phyloP scores from a whole-genome alignment of 2,329 filamentous ascomycete species.

The Nemania sp. region DNA sequence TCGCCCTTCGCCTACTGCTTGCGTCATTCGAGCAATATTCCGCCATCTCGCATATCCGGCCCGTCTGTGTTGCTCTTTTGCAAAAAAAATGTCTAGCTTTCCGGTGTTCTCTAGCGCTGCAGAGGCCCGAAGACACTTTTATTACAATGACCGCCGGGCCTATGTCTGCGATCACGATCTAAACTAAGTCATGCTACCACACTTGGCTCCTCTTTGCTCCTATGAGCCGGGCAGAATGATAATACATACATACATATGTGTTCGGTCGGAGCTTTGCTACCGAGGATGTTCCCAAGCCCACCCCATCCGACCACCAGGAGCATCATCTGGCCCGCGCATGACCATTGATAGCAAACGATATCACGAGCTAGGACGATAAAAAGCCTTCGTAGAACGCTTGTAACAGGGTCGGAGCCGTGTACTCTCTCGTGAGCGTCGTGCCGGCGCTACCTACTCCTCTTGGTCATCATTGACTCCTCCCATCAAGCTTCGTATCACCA shows the following conservation, averaged over 20 bases:
- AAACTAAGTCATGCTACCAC: not conserved
- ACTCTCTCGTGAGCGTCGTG: not conserved
- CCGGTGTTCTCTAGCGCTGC: not conserved
- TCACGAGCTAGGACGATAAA: not conserved
- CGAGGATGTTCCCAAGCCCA: constrained; percentile 6
- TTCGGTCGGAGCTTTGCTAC: not conserved
- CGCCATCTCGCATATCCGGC: not conserved
- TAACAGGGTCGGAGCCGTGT: not conserved
- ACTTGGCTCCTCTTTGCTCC: not conserved
- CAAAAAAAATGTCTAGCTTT: constrained; percentile 7
- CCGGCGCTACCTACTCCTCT: not conserved
- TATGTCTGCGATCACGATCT: not conserved
- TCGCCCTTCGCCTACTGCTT: not conserved
- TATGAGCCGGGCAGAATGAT: not conserved
- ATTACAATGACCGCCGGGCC: too few relatives aligned
- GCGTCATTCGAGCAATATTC: constrained; percentile 8
- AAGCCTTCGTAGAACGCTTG: not conserved
- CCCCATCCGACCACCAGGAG: not conserved
- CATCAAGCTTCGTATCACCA: not conserved
- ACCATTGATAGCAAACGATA: not conserved
- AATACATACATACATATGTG: too few relatives aligned
- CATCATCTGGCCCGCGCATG: not conserved
- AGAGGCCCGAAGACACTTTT: not conserved
- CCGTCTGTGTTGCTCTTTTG: not conserved
- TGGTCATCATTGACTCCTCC: not conserved